Evolutionary conservation across 345 rosid species (phyloP), one percentile per base, ranked within the genome.

Genomic region (Arabidopsis arenosa): DNA sequence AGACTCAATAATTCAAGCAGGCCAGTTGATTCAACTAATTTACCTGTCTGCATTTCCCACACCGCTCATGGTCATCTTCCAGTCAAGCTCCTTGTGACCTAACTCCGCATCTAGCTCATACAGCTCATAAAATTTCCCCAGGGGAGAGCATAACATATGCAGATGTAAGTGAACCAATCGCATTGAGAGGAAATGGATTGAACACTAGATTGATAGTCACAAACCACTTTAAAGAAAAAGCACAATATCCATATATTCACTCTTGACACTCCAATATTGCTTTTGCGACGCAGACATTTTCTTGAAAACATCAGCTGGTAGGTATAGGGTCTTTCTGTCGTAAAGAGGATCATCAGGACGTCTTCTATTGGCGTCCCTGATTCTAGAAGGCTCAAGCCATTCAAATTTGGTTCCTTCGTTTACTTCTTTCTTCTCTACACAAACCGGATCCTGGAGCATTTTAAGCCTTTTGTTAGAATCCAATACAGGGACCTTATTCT

Each of bases 21-120:
- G 18, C 35, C 41, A 65, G 41, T 30, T 66, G n/a, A 49, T 44
- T 66, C 64, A 44, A 52, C 44, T 45, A 67, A 59, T 14, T 77
- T 57, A 94, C 98, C 93, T 94, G 98, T 69, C 97, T 89, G 85
- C 98, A 94, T 90, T 89, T 65, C 97, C 97, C 17, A 92, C 98
- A 14, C 98, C 97, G 26, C 97, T 92, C 56, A 83, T 53, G 62
- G 98, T 94, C 80, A 92, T 89, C 82, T 94, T 94, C 98, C 98
- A 94, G 72, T 88, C 97, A 72, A 94, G 89, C 80, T 90, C 98
- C 73, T 84, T 87, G 75, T 94, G 96, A 33, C 97, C 98, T 82
- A 89, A 66, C 81, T 92, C 98, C 80, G 98, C 98, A 86, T 94
- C 98, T 37, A 90, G 76, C 82, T 94, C 97, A 79, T 94, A 94